These are phyloP conservation scores for Zygosaccharomyces sapae DNA, from an alignment of 1,139 yeast species.

Conservation along the genomic window DNA sequence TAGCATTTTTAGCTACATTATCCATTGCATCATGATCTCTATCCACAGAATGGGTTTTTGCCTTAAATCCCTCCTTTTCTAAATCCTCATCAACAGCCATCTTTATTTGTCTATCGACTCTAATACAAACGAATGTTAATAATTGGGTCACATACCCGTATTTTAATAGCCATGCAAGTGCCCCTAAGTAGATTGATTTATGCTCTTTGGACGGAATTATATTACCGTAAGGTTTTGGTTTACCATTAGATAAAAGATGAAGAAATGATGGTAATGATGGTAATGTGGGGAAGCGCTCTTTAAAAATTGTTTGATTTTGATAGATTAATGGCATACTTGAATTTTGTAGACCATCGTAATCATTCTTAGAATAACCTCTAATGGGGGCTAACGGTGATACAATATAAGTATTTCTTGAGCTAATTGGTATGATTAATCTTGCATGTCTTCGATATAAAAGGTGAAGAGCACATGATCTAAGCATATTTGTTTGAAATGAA, in stretches of 20 bases:
- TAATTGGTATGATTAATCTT: slow-evolving; percentile 72
- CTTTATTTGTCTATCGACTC: slow-evolving; percentile 69
- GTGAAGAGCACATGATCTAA: slow-evolving; percentile 74
- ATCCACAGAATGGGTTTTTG: slow-evolving; percentile 21
- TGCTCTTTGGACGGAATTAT: slow-evolving; percentile 85
- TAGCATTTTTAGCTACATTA: slow-evolving; percentile 13
- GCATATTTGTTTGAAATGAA: slow-evolving; percentile 36
- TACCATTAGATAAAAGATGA: slow-evolving; percentile 63
- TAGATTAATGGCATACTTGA: slow-evolving; percentile 26
- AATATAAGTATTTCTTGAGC: slow-evolving; percentile 67
- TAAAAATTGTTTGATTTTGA: slow-evolving; percentile 47
- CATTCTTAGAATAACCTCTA: slow-evolving; percentile 34
- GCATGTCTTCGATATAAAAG: slow-evolving; percentile 92
- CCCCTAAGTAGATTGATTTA: slow-evolving; percentile 67
- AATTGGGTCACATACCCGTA: slow-evolving; percentile 80
- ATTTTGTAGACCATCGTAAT: slow-evolving; percentile 12
- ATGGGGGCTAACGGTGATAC: slow-evolving; percentile 89
- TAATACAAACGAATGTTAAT: slow-evolving; percentile 75
- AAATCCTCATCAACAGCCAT: slow-evolving; percentile 80
- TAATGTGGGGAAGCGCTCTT: slow-evolving; percentile 62
- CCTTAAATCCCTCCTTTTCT: slow-evolving; percentile 52
- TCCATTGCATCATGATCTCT: slow-evolving; percentile 13
- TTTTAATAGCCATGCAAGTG: slow-evolving; percentile 77
- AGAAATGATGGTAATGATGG: slow-evolving; percentile 76
- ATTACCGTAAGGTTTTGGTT: slow-evolving; percentile 66